These are phyloP conservation scores for Suillus alpinus DNA, from an alignment of 768 basidiomycete species.

Conservation along the genomic window DNA sequence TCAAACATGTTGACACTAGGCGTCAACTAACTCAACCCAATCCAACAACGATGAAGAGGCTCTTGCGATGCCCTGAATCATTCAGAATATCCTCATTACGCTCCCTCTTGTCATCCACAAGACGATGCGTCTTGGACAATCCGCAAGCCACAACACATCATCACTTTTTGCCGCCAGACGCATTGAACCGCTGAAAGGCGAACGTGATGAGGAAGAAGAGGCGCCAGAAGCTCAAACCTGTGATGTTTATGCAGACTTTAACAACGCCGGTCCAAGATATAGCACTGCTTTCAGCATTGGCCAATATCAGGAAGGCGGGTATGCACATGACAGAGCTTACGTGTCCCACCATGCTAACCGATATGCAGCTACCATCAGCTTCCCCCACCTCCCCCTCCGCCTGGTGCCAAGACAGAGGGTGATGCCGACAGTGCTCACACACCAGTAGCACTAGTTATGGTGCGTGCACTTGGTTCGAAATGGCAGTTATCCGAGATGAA, in stretches of 20 bases:
- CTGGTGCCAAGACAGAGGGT: no score
- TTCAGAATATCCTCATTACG: conserved; percentile 33
- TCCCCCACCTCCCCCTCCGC: conserved; percentile 19
- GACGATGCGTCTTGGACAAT: conserved; percentile 71
- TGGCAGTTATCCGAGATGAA: conserved; percentile 79
- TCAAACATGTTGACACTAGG: no score
- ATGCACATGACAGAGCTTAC: conserved; percentile 18
- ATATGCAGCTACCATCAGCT: conserved; percentile 44
- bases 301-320: conserved; percentile 45
- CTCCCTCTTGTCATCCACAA: conserved; percentile 38
- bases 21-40: no score
- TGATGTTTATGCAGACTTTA: conserved; percentile 89
- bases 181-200: conserved; percentile 75
- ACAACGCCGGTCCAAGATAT: conserved; percentile 79
- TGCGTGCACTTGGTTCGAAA: conserved; percentile 88
- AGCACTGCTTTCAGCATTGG: conserved; percentile 55
- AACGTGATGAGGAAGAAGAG: conserved; percentile 67
- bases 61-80: conserved; percentile 60
- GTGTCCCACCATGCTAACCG: neutral
- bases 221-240: conserved; percentile 46
- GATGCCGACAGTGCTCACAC: conserved; percentile 27
- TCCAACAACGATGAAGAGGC: conserved; percentile 41
- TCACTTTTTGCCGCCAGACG: conserved; percentile 70
- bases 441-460: conserved; percentile 85
- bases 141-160: conserved; percentile 36